Evolutionary conservation across 352 stramenopile genomes (phyloP), one percentile per base, ranked within the genome.

Genomic region (Globisporangium paroecandrum): DNA sequence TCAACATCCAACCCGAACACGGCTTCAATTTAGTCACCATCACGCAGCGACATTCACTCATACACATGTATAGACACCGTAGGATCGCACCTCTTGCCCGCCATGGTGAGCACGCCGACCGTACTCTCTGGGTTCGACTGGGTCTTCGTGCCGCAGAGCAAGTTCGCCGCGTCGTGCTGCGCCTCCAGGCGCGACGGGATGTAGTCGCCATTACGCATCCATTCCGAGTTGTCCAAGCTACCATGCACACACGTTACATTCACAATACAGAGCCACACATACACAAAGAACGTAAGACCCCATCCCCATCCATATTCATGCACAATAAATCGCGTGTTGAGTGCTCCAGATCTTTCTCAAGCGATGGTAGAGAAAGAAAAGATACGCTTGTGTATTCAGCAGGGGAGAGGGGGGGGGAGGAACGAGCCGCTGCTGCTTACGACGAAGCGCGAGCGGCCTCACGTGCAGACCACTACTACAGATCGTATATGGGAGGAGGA

Each of bases 131-230:
- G 97, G 79, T 99, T 99, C 38, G 87, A 91, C 74, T 99, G 90
- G 38, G 95, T 99, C 78, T 99, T 99, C 67, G 93, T 93, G 20
- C 94, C 96, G 63, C 97, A 98, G 29, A 99, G 81, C 53, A 99
- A 74, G 73, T 99, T 99, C 36, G 97, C 97, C 6, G 98, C 98
- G 80, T 99, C 98, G 72, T 98, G 90, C 77, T 99, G 98, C 5
- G 97, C 97, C 72, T 99, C 97, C 60, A 99, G 83, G 62, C 98
- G 94, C 60, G 96, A 98, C 56, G 97, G 97, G 70, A 98, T 93
- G 87, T 99, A 99, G 81, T 99, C 98, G 51, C 98, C 98, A 81
- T 99, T 99, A 53, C 98, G 92, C 97, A 99, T 99, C 86, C 90
- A 98, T 78, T 99, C 95, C 69, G 95, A 99, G 76, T 98, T 99